A percentile compares a stretch with the other conserved stretches of the same genome.
Conservation (phyloP, 352 stramenopile species). For the Phytophthora hybrid region DNA sequence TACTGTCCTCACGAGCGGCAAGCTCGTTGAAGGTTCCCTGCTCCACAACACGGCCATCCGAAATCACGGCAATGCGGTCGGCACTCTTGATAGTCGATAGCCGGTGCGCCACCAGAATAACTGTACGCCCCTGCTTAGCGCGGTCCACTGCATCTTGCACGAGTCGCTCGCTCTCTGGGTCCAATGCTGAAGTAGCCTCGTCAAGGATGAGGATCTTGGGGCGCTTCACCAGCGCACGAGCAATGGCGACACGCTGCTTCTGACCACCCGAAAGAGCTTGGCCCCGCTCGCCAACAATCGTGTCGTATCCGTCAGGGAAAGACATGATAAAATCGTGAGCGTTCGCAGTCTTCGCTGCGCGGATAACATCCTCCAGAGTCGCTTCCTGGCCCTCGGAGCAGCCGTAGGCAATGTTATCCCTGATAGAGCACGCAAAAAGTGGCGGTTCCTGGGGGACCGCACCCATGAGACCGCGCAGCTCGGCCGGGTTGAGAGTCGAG, state of each 20-base stretch:
- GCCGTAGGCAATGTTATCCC: slow-evolving; percentile 83
- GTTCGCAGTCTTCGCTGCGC: slow-evolving; percentile 74
- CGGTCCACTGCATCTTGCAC: slow-evolving; percentile 84
- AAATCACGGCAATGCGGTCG: slow-evolving; percentile 93
- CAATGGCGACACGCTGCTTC: slow-evolving; percentile 86
- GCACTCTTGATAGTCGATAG: slow-evolving; percentile 94
- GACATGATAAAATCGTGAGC: slow-evolving; percentile 83
- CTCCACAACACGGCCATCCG: slow-evolving; percentile 88
- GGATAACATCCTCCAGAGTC: slow-evolving; percentile 64
- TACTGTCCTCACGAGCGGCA: slow-evolving; percentile 62
- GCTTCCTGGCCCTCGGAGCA: slow-evolving; percentile 53
- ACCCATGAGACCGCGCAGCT: slow-evolving; percentile 71
- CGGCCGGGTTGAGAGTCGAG: slow-evolving; percentile 53
- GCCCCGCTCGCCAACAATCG: slow-evolving; percentile 76
- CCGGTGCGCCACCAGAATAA: slow-evolving; percentile 97
- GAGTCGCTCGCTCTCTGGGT: slow-evolving; percentile 78
- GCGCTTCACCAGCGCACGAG: slow-evolving; percentile 75
- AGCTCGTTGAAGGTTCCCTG: slow-evolving; percentile 79
- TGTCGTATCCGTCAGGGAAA: slow-evolving; percentile 83
- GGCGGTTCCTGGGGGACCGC: slow-evolving; percentile 76
- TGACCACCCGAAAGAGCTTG: slow-evolving; percentile 79
- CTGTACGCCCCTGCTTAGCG: slow-evolving; percentile 90
- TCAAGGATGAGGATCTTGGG: slow-evolving; percentile 83
- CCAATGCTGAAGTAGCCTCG: slow-evolving; percentile 80
- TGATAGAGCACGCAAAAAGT: slow-evolving; percentile 80